phyloP scores from a whole-genome alignment of 108 stramenopile genomes.

The Cyclotella atomus region DNA sequence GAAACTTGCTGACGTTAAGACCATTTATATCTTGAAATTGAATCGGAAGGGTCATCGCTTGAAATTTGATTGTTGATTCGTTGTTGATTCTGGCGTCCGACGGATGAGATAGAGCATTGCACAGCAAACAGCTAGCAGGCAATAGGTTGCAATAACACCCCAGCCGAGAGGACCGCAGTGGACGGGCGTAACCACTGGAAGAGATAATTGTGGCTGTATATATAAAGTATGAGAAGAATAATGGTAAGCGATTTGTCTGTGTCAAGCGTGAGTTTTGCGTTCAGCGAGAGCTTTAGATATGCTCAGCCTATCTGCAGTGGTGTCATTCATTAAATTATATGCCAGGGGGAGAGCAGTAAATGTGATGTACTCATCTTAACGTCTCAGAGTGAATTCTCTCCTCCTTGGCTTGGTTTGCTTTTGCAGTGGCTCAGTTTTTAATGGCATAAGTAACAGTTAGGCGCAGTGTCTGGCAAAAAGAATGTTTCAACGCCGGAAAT shows the following conservation, averaged over 20 bases:
- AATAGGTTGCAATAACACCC: too few species aligned
- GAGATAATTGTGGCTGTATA: neutral
- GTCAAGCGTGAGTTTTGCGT: neutral
- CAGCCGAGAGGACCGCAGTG: neutral
- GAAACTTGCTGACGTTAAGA: neutral
- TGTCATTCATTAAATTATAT: neutral
- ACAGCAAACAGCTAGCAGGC: too few species aligned
- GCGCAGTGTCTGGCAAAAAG: neutral
- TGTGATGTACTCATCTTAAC: neutral
- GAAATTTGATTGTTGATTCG: too few species aligned
- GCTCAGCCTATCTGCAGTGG: neutral
- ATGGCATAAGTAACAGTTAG: too few species aligned
- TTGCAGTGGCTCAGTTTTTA: neutral
- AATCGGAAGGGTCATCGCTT: neutral
- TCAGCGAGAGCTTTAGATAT: neutral
- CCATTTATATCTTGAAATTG: neutral
- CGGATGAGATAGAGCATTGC: too few species aligned
- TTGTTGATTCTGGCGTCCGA: too few species aligned
- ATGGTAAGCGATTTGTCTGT: neutral
- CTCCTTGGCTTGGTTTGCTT: neutral
- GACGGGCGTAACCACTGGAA: neutral
- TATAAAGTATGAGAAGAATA: neutral
- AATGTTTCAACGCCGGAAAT: too few species aligned
- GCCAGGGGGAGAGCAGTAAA: neutral
- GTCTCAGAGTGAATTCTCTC: neutral